phyloP scores from a whole-genome alignment of 257 asterid genomes.

The Agastache rugosa region DNA sequence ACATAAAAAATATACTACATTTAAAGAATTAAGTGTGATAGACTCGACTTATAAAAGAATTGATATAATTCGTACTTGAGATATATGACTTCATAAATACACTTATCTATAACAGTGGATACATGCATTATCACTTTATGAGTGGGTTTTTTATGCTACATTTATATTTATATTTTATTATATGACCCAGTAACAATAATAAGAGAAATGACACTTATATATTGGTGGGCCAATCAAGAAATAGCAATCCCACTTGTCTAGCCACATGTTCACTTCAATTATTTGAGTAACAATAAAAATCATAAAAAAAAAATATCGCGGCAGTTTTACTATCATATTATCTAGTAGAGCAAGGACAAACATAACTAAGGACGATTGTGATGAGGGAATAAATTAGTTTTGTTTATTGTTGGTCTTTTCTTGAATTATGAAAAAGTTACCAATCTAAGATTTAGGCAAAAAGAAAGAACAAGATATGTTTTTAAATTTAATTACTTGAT shows the following conservation, averaged over 20 bases:
- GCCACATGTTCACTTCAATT: neutral
- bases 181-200: neutral
- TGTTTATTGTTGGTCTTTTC: neutral
- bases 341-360: neutral
- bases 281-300: neutral
- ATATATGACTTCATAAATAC: no score
- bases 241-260: neutral
- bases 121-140: neutral
- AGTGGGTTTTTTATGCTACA: neutral
- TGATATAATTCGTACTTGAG: no score
- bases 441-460: constrained; percentile 3
- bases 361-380: neutral
- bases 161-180: neutral
- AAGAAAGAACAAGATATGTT: neutral
- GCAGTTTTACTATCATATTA: neutral
- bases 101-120: neutral
- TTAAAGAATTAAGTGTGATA: no score
- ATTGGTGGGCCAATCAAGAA: neutral
- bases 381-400: neutral
- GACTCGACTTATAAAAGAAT: no score
- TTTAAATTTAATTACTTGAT: neutral
- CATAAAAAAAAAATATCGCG: neutral
- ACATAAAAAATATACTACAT: no score
- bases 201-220: neutral
- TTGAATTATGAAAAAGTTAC: neutral